Conservation (phyloP, 805 yeast species). For the Suhomyces emberorum region DNA sequence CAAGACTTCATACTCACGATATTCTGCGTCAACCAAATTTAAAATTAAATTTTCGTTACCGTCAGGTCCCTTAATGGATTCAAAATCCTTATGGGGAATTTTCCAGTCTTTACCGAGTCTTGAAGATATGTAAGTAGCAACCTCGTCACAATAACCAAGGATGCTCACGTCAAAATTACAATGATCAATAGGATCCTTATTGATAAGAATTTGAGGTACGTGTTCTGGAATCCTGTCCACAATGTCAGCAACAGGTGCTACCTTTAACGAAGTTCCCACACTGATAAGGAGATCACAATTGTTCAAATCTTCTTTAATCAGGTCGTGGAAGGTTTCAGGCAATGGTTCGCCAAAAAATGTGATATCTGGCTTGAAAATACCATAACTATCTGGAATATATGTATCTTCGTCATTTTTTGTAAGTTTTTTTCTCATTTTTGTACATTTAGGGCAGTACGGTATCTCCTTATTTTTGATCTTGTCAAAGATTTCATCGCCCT, state of each 20-base stretch:
- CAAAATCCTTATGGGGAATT: conserved; percentile 28
- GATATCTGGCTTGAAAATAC: conserved; percentile 89
- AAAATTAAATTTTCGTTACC: conserved; percentile 6
- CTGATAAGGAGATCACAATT: conserved; percentile 78
- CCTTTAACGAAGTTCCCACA: conserved; percentile 88
- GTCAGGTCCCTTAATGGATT: conserved; percentile 13
- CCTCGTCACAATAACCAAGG: conserved; percentile 82
- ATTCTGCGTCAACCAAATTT: conserved; percentile 9
- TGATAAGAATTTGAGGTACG: conserved; percentile 81
- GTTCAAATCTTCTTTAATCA: conserved; percentile 54
- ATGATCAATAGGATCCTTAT: conserved; percentile 71
- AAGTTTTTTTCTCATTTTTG: conserved; percentile 13
- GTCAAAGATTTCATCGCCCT: conserved; percentile 62
- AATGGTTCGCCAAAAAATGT: conserved; percentile 87
- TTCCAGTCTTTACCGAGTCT: conserved; percentile 27
- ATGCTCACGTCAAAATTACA: conserved; percentile 75
- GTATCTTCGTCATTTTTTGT: conserved; percentile 23
- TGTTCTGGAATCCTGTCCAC: conserved; percentile 67
- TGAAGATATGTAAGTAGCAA: conserved; percentile 54
- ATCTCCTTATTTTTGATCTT: conserved; percentile 57
- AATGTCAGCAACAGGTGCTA: conserved; percentile 87
- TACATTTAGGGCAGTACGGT: conserved; percentile 71
- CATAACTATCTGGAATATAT: conserved; percentile 49
- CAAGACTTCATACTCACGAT: conserved; percentile 11
- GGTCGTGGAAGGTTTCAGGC: conserved; percentile 65